These are phyloP conservation scores for Phanerochaete carnosa DNA, from an alignment of 768 basidiomycete species.

Conservation along the genomic window DNA sequence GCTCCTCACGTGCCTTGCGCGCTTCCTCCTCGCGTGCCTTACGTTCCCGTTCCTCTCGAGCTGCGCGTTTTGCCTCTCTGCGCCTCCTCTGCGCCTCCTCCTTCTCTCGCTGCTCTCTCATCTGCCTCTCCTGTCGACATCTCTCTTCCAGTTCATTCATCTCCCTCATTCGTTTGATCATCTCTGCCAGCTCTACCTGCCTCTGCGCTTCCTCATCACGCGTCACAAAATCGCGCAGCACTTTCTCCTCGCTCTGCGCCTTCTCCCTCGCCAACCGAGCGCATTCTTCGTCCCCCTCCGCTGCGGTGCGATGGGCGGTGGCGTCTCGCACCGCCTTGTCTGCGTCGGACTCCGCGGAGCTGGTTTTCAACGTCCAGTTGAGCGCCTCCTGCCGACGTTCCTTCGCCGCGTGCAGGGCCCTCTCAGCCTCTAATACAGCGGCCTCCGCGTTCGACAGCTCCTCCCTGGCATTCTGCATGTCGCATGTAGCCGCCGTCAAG, in stretches of 20 bases:
- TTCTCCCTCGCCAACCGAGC: not conserved
- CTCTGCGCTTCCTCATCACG: not conserved
- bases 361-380: too few species aligned
- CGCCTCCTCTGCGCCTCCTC: not conserved
- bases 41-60: not conserved
- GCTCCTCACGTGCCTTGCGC: not conserved
- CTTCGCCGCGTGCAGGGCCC: not conserved
- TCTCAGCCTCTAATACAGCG: not conserved
- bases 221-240: too few species aligned
- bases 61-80: not conserved
- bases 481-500: not conserved
- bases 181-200: not conserved
- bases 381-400: too few species aligned
- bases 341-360: too few species aligned
- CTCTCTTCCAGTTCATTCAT: not conserved
- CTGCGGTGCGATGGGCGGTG: too few species aligned
- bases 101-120: not conserved
- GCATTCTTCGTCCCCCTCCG: not conserved
- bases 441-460: not conserved
- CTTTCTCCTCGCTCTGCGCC: too few species aligned
- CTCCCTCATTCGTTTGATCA: not conserved
- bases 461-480: not conserved
- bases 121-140: not conserved
- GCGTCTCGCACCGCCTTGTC: too few species aligned
- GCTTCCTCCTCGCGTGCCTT: not conserved